A percentile compares a stretch with the other conserved stretches of the same genome.
These are phyloP conservation scores for Entomortierella parvispora DNA, from an alignment of 192 early-diverging fungal genomes.

Conservation along the genomic window DNA sequence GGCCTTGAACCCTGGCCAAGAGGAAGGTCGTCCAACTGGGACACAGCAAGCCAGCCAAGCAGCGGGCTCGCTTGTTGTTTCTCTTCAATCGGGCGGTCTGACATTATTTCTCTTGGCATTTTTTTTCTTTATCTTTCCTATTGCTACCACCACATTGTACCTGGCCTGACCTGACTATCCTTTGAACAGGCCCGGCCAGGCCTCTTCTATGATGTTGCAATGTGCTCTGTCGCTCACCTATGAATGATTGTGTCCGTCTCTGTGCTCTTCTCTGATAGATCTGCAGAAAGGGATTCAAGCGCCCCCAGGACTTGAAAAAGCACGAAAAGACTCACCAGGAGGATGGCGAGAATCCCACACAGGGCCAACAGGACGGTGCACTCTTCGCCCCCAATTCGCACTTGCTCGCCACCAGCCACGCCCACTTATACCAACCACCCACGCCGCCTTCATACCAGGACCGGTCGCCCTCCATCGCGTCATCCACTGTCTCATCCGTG, in stretches of 20 bases:
- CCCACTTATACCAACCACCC: slow-evolving; percentile 34
- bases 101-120: slow-evolving; percentile 24
- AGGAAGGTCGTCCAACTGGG: too few species aligned
- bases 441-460: slow-evolving; percentile 37
- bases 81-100: background rate
- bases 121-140: background rate
- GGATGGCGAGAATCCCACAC: background rate
- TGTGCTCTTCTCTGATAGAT: too few species aligned
- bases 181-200: too few species aligned
- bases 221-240: too few species aligned
- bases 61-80: background rate
- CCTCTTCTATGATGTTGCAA: too few species aligned
- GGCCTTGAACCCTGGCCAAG: background rate
- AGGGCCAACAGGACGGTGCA: background rate
- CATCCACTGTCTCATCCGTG: slow-evolving; percentile 28
- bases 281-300: slow-evolving; percentile 90
- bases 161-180: too few species aligned
- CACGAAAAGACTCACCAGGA: slow-evolving; percentile 85
- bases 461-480: slow-evolving; percentile 42
- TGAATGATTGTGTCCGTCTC: background rate
- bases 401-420: slow-evolving; percentile 16
- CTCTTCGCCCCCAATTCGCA: background rate
- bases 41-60: slow-evolving; percentile 4
- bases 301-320: slow-evolving; percentile 95
- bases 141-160: too few species aligned